These are phyloP conservation scores for Aristolochia californica DNA, from an alignment of 164 flowering plant species.

Conservation along the genomic window DNA sequence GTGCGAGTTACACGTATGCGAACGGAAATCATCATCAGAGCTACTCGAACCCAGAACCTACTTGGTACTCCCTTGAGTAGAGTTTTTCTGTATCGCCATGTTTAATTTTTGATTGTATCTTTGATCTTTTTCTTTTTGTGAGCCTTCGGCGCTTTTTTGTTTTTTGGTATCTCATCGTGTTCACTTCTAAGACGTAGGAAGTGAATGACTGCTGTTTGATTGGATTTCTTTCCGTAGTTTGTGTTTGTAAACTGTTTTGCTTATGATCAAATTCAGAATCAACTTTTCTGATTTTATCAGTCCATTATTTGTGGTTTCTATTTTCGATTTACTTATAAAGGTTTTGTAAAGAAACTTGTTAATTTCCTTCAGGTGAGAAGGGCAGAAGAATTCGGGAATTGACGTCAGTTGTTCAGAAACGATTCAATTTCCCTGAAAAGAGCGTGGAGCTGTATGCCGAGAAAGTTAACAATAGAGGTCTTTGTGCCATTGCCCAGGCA, in stretches of 20 bases:
- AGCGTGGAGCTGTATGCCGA: slow-evolving; percentile 60
- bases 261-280: too few relatives aligned
- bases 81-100: not conserved
- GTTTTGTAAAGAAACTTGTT: slow-evolving; percentile 3
- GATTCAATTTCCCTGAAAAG: slow-evolving; percentile 64
- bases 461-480: slow-evolving; percentile 57
- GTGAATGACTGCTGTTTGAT: too few relatives aligned
- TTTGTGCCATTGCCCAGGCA: slow-evolving; percentile 64
- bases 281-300: too few relatives aligned
- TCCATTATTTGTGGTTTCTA: too few relatives aligned
- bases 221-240: too few relatives aligned
- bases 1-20: slow-evolving; percentile 67
- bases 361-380: slow-evolving; percentile 41
- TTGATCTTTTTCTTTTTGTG: too few relatives aligned
- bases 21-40: slow-evolving; percentile 68
- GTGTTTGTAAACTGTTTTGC: too few relatives aligned
- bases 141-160: not conserved
- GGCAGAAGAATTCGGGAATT: slow-evolving; percentile 61
- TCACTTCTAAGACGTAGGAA: not conserved
- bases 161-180: not conserved
- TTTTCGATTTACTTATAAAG: not conserved
- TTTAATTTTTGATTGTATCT: not conserved
- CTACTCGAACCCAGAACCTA: slow-evolving; percentile 57
- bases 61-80: slow-evolving; percentile 27
- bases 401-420: slow-evolving; percentile 58